These are phyloP conservation scores for Triticum dicoccoides DNA, from an alignment of 176 grass and related monocot species.

Conservation along the genomic window DNA sequence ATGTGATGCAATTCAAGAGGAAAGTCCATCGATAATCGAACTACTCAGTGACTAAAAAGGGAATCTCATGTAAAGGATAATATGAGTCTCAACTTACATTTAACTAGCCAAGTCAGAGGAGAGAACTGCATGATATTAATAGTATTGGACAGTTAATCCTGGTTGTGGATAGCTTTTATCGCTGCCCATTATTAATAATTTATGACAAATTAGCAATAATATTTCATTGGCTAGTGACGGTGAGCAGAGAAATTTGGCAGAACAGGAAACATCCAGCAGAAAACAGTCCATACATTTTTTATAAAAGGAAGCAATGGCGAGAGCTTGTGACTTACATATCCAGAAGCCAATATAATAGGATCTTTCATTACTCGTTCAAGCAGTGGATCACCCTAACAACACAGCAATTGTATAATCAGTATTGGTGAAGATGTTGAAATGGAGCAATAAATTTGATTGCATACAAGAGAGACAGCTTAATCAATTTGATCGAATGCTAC, in stretches of 20 bases:
- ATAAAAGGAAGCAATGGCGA: neutral
- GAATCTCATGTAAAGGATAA: neutral
- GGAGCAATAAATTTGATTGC: neutral
- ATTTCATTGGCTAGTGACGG: neutral
- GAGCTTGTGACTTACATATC: conserved; percentile 38
- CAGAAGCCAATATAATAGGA: conserved; percentile 43
- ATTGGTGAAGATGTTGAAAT: neutral
- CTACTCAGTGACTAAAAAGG: neutral
- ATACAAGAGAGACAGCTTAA: neutral
- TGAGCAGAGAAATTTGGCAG: neutral
- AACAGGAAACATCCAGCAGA: conserved; percentile 1
- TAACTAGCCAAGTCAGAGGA: neutral
- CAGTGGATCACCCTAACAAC: conserved; percentile 29
- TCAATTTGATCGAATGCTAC: neutral
- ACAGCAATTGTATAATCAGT: conserved; percentile 14
- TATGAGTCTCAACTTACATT: conserved; percentile 6
- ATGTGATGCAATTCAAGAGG: conserved; percentile 7
- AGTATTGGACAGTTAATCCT: neutral
- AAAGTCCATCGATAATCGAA: neutral
- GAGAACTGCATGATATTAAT: conserved; percentile 3
- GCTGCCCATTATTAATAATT: neutral
- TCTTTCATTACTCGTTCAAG: conserved; percentile 18
- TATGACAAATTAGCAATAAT: neutral
- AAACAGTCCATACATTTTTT: neutral
- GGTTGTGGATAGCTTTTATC: neutral